A percentile compares a stretch with the other conserved stretches of the same genome.
These are phyloP conservation scores for Pythium periplocum DNA, from an alignment of 352 stramenopile genomes.

Conservation along the genomic window DNA sequence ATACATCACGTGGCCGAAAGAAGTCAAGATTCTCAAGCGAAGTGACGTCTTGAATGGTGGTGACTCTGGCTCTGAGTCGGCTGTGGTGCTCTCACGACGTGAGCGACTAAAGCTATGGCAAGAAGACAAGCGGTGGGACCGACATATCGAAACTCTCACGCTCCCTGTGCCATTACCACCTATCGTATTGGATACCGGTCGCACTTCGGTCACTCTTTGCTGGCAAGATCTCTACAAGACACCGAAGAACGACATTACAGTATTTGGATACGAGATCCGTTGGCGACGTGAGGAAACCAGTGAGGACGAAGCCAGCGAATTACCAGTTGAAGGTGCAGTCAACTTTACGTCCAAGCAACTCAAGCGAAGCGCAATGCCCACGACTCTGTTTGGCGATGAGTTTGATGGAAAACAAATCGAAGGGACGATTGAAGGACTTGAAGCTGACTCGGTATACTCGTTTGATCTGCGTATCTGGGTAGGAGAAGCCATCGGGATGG, in stretches of 20 bases:
- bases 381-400: conserved; percentile 62
- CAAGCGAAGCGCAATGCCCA: conserved; percentile 53
- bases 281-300: conserved; percentile 28
- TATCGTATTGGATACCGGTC: conserved; percentile 53
- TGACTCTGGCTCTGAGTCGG: background rate
- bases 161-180: conserved; percentile 59
- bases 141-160: conserved; percentile 55
- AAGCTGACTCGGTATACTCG: conserved; percentile 55
- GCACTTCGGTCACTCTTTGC: conserved; percentile 38
- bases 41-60: conserved; percentile 20
- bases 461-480: conserved; percentile 71
- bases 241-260: conserved; percentile 54
- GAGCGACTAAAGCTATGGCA: conserved; percentile 80
- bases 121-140: conserved; percentile 67
- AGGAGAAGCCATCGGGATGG: conserved; percentile 40
- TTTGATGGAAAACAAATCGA: conserved; percentile 79
- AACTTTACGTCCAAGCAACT: conserved; percentile 55
- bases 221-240: conserved; percentile 76
- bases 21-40: conserved; percentile 31
- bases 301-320: background rate
- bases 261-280: conserved; percentile 60
- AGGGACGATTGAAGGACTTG: conserved; percentile 37
- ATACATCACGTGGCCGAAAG: conserved; percentile 65
- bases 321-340: conserved; percentile 11
- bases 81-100: conserved; percentile 44